Evolutionary conservation across 2,329 filamentous ascomycete species (phyloP).

Genomic region (Cryphonectria radicalis): DNA sequence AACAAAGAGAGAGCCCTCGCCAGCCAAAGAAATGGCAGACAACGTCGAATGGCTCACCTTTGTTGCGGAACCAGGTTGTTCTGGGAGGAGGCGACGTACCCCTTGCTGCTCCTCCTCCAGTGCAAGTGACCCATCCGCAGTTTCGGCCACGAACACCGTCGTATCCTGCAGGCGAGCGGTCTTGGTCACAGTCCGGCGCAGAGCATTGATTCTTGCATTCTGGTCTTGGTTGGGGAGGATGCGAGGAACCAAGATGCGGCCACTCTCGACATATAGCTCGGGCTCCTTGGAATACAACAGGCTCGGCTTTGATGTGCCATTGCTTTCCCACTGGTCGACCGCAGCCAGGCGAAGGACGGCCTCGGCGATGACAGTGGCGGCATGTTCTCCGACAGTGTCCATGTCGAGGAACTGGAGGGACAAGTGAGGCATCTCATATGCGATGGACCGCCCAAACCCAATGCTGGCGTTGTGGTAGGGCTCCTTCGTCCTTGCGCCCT

Average conservation of each 20-base stretch:
- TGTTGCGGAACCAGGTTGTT: neutral
- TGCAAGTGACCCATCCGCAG: neutral
- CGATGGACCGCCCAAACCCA: constrained; percentile 32
- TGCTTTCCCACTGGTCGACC: neutral
- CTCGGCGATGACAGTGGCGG: constrained; percentile 27
- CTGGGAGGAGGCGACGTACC: neutral
- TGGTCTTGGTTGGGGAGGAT: constrained; percentile 23
- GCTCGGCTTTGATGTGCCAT: neutral
- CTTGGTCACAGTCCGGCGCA: constrained; percentile 28
- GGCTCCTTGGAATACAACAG: constrained; percentile 32
- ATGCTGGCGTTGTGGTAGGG: constrained; percentile 35
- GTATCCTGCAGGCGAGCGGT: neutral
- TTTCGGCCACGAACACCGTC: neutral
- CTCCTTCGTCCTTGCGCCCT: constrained; percentile 27
- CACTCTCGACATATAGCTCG: constrained; percentile 36
- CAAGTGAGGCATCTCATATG: constrained; percentile 30
- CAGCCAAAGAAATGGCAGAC: neutral
- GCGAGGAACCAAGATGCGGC: constrained; percentile 36
- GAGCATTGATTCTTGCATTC: constrained; percentile 32
- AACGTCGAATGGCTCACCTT: neutral
- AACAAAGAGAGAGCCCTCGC: neutral
- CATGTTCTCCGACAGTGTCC: constrained; percentile 11
- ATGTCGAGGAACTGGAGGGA: constrained; percentile 34
- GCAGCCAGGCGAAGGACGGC: constrained; percentile 9
- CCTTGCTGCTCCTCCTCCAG: neutral